phyloP scores from a whole-genome alignment of 257 asterid species.

The Leonotis leonurus region DNA sequence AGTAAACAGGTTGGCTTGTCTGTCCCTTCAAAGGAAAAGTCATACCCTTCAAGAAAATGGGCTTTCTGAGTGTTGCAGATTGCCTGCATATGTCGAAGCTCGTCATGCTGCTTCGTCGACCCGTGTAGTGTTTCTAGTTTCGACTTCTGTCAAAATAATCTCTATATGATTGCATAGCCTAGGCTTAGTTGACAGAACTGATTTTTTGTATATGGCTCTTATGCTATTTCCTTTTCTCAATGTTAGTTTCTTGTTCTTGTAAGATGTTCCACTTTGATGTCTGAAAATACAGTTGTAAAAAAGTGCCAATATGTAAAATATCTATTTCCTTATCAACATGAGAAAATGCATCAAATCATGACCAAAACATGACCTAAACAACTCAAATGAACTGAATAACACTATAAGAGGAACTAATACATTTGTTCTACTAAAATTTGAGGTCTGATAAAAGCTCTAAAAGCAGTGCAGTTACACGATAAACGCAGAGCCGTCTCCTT shows the following conservation, averaged over 20 bases:
- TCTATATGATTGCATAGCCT: background rate
- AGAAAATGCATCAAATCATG: background rate
- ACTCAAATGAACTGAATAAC: background rate
- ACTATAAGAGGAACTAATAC: background rate
- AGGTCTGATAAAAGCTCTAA: background rate
- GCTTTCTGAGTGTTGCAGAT: slow-evolving; percentile 31
- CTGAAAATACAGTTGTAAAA: background rate
- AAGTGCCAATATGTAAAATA: background rate
- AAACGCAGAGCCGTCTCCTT: background rate
- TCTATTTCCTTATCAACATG: no score
- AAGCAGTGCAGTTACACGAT: background rate
- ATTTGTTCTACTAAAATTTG: background rate
- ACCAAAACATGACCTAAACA: background rate
- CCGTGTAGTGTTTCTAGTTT: background rate
- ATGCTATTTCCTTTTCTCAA: background rate
- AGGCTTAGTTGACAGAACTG: slow-evolving; percentile 4
- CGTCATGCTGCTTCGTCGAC: background rate
- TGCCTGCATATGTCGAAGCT: background rate
- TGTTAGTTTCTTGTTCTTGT: background rate
- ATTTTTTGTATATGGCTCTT: background rate
- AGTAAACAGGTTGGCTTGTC: slow-evolving; percentile 58
- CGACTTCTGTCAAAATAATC: background rate
- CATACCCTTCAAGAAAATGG: slow-evolving; percentile 39
- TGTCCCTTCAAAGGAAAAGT: slow-evolving; percentile 31
- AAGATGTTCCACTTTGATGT: background rate